A percentile compares a stretch with the other conserved stretches of the same genome.
Conservation (phyloP, 352 stramenopile species). For the Hyphochytrium catenoides region DNA sequence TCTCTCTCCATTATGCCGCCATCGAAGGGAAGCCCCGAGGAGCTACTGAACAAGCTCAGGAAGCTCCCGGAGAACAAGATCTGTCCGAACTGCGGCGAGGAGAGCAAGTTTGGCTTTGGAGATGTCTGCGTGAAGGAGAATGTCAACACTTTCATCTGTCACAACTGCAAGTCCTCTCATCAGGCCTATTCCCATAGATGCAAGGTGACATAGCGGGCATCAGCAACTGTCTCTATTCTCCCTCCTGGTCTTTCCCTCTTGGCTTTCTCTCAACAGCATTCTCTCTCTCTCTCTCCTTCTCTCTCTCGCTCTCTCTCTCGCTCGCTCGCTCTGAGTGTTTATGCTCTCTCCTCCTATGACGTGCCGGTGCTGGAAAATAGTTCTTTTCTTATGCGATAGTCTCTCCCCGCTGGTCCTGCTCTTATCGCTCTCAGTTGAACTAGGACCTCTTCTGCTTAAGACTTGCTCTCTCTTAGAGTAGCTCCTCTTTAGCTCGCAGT, state of each 20-base stretch:
- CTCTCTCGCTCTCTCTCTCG: conserved; percentile 1
- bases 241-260: too few relatives aligned
- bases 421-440: too few relatives aligned
- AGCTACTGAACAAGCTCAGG: conserved; percentile 45
- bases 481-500: too few relatives aligned
- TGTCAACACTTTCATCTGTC: conserved; percentile 76
- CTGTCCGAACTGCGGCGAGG: conserved; percentile 51
- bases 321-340: background rate
- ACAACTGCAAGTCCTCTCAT: conserved; percentile 80
- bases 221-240: background rate
- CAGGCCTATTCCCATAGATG: conserved; percentile 79
- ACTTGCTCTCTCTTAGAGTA: too few relatives aligned
- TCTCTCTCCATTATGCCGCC: too few relatives aligned
- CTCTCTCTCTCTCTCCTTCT: background rate
- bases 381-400: too few relatives aligned
- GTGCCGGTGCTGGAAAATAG: too few relatives aligned
- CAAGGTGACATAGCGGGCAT: conserved; percentile 23
- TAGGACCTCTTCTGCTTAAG: too few relatives aligned
- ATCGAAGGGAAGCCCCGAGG: too few relatives aligned
- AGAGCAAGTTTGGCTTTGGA: conserved; percentile 70
- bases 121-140: conserved; percentile 73
- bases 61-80: conserved; percentile 55
- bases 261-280: too few relatives aligned
- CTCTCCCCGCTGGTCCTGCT: too few relatives aligned
- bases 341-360: too few relatives aligned